phyloP scores from a whole-genome alignment of 495 filamentous ascomycete species.

The Hyaloscypha hepaticicola region DNA sequence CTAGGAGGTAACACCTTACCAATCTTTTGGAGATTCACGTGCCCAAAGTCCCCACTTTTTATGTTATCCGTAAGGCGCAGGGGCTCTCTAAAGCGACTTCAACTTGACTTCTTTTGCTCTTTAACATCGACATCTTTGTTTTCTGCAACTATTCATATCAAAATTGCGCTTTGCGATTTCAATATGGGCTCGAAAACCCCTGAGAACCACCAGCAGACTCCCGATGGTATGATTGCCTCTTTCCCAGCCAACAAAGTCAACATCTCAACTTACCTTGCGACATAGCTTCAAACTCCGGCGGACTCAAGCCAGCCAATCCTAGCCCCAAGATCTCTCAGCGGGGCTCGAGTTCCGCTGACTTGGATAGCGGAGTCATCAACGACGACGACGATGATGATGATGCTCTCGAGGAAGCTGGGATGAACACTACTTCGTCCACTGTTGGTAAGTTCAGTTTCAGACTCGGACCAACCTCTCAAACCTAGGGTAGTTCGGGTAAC shows the following conservation, averaged over 20 bases:
- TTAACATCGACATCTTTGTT: neutral
- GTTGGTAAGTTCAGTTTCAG: slow-evolving; percentile 15
- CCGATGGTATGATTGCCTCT: slow-evolving; percentile 18
- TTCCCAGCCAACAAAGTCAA: neutral
- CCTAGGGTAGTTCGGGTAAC: neutral
- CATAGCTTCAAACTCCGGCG: slow-evolving; percentile 22
- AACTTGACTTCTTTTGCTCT: neutral
- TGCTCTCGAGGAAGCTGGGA: slow-evolving; percentile 12
- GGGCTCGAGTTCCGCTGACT: slow-evolving; percentile 22
- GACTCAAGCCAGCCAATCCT: slow-evolving; percentile 19
- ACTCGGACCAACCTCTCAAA: neutral
- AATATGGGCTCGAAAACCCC: slow-evolving; percentile 31
- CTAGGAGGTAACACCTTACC: no score
- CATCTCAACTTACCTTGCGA: slow-evolving; percentile 3
- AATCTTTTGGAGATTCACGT: neutral
- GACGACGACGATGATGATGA: slow-evolving; percentile 30
- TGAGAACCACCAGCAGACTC: slow-evolving; percentile 26
- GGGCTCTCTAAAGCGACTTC: neutral
- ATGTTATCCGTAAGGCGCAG: slow-evolving; percentile 6
- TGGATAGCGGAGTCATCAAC: slow-evolving; percentile 28
- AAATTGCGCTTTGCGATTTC: neutral
- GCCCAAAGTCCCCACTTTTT: neutral
- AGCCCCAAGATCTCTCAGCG: slow-evolving; percentile 8
- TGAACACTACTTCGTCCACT: neutral
- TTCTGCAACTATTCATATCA: neutral